A percentile compares a stretch with the other conserved stretches of the same genome.
These are phyloP conservation scores for Eucalyptus sideroxylon DNA, from an alignment of 345 rosid species.

Conservation along the genomic window DNA sequence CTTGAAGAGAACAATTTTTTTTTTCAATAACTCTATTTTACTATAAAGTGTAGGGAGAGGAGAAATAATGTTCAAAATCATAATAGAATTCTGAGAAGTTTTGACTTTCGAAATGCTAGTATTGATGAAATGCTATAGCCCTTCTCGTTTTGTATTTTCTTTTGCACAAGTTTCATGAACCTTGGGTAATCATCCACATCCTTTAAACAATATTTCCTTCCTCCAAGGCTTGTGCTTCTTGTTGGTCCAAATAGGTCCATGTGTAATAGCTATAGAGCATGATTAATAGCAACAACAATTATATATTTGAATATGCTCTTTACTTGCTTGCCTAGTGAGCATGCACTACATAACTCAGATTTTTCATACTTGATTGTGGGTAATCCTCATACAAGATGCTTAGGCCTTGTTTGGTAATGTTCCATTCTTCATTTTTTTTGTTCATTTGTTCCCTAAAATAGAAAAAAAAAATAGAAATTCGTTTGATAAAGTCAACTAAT, in stretches of 20 bases:
- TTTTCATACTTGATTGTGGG: neutral
- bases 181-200: neutral
- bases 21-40: neutral
- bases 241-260: neutral
- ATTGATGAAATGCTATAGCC: neutral
- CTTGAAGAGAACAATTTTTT: neutral
- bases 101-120: neutral
- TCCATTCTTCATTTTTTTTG: too few species aligned
- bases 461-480: too few species aligned
- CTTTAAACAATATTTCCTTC: neutral
- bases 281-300: neutral
- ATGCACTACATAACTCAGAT: neutral
- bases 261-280: neutral
- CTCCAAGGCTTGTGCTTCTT: neutral
- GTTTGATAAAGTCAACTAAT: too few species aligned
- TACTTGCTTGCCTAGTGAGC: neutral
- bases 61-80: neutral
- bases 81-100: neutral
- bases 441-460: too few species aligned
- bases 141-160: neutral
- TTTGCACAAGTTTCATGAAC: neutral
- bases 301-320: neutral
- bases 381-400: neutral
- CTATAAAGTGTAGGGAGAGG: neutral
- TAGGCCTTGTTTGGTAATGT: too few species aligned